phyloP scores from a whole-genome alignment of 257 asterid species.

The Echium plantagineum region DNA sequence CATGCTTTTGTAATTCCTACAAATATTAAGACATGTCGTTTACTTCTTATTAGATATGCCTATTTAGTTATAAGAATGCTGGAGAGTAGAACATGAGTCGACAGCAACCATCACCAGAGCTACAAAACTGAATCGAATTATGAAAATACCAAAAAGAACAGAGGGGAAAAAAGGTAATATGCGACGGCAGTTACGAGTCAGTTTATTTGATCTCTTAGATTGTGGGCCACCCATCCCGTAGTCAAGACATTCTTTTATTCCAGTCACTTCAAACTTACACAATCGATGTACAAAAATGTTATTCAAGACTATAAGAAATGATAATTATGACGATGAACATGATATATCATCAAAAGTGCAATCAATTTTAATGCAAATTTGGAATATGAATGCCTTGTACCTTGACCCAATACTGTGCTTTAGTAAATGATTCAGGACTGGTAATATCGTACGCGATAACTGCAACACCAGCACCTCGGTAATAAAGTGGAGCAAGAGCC shows the following conservation, averaged over 20 bases:
- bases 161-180: too few relatives aligned
- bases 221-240: neutral
- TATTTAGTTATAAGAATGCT: too few relatives aligned
- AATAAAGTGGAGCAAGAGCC: conserved; percentile 77
- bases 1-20: conserved; percentile 93
- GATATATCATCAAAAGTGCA: neutral
- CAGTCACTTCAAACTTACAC: neutral
- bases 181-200: neutral
- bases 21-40: too few relatives aligned
- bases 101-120: neutral
- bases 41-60: too few relatives aligned
- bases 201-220: neutral
- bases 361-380: conserved; percentile 93
- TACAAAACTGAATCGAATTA: neutral
- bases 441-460: conserved; percentile 82
- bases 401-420: conserved; percentile 8
- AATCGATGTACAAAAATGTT: neutral
- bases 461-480: conserved; percentile 92
- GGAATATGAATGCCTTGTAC: conserved; percentile 21
- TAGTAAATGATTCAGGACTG: conserved; percentile 69
- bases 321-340: neutral
- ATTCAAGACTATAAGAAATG: neutral
- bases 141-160: neutral
- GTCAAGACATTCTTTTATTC: neutral
- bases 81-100: neutral